Percentiles rank a stretch among this genome's conserved stretches.
Evolutionary conservation across 164 flowering plant species (phyloP).

Genomic region (Annona cherimola): DNA sequence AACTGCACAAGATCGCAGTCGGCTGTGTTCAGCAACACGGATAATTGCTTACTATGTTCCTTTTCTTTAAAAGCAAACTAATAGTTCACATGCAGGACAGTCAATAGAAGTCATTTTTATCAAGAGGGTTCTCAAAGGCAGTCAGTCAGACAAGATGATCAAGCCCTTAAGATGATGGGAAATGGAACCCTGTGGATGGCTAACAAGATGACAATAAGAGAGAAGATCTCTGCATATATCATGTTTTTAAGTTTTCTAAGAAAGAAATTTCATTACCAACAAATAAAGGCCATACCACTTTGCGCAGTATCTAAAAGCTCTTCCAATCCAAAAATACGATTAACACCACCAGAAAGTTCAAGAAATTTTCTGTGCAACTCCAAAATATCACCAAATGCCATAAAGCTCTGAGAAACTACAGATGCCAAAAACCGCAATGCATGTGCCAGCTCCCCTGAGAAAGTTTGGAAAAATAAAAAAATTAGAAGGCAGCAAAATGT

Average conservation of each 20-base stretch:
- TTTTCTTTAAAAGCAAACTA: too few relatives aligned
- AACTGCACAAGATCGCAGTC: too few relatives aligned
- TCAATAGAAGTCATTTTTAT: too few relatives aligned
- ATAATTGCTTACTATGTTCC: too few relatives aligned
- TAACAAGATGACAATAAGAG: neutral
- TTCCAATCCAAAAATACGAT: conserved; percentile 91
- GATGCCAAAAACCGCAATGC: conserved; percentile 96
- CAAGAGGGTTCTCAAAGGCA: too few relatives aligned
- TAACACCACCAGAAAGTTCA: conserved; percentile 92
- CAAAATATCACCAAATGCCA: conserved; percentile 97
- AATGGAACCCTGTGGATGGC: neutral
- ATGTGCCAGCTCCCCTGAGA: conserved; percentile 91
- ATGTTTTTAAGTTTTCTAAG: neutral
- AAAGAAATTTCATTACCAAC: neutral
- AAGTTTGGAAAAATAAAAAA: conserved; percentile 4
- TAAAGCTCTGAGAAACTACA: conserved; percentile 98
- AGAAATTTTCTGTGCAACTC: conserved; percentile 78
- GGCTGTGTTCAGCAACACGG: too few relatives aligned
- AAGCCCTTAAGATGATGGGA: neutral
- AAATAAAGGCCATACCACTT: conserved; percentile 41
- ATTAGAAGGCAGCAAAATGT: neutral
- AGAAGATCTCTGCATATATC: neutral
- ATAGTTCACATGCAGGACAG: too few relatives aligned
- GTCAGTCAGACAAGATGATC: neutral
- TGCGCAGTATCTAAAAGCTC: conserved; percentile 86